A percentile compares a stretch with the other conserved stretches of the same genome.
phyloP scores from a whole-genome alignment of 768 basidiomycete species.

The Pleurotus sapidus region DNA sequence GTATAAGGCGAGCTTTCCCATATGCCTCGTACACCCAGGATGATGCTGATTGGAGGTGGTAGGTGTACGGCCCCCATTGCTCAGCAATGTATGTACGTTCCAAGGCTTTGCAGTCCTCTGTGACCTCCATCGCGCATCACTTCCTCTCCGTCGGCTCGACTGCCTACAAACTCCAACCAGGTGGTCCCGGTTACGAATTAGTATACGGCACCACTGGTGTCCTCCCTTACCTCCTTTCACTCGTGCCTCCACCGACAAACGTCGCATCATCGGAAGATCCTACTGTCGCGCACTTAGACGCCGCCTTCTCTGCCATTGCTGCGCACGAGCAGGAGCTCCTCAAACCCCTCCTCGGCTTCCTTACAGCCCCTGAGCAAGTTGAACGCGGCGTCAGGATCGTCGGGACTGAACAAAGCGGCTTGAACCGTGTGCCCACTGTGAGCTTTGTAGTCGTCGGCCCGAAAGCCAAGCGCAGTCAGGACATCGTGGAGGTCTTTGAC shows the following conservation, averaged over 20 bases:
- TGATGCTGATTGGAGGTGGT: background rate
- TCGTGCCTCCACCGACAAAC: conserved; percentile 34
- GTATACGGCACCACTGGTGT: conserved; percentile 61
- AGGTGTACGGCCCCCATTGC: conserved; percentile 77
- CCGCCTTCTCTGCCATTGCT: conserved; percentile 56
- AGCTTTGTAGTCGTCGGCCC: conserved; percentile 68
- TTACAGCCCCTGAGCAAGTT: conserved; percentile 45
- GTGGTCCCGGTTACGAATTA: conserved; percentile 74
- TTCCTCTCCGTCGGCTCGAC: conserved; percentile 50
- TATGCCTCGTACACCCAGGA: background rate
- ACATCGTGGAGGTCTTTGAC: conserved; percentile 66
- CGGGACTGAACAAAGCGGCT: conserved; percentile 47
- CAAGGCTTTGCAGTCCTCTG: conserved; percentile 43
- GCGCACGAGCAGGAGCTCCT: conserved; percentile 60
- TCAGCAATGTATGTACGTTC: conserved; percentile 62
- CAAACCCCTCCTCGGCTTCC: conserved; percentile 49
- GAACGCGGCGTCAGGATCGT: conserved; percentile 66
- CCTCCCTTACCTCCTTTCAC: conserved; percentile 58
- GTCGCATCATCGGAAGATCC: background rate
- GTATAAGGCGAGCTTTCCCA: conserved; percentile 57
- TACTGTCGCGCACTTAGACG: conserved; percentile 29
- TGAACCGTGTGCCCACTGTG: conserved; percentile 61
- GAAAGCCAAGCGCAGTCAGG: conserved; percentile 52
- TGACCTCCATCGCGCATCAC: conserved; percentile 65
- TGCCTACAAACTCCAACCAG: conserved; percentile 66